phyloP scores from a whole-genome alignment of 2,329 filamentous ascomycete genomes.

The Sphaerulina vaccinii region DNA sequence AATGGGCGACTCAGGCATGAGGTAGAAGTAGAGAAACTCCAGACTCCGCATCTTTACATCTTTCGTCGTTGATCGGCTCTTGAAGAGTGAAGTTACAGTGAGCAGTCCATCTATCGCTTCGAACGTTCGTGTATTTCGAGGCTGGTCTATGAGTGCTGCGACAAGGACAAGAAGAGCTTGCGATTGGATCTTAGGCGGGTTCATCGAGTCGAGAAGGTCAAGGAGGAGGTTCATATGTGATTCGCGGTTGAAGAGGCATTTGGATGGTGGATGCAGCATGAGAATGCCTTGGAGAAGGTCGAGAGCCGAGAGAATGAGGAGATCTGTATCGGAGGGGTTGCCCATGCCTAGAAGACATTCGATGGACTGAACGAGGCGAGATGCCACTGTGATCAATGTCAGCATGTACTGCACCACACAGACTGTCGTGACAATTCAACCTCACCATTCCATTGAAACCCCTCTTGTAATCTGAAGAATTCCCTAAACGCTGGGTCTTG shows the following conservation, averaged over 20 bases:
- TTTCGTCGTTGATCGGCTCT: slow-evolving; percentile 76
- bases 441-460: slow-evolving; percentile 90
- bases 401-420: slow-evolving; percentile 6
- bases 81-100: slow-evolving; percentile 89
- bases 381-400: slow-evolving; percentile 58
- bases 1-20: slow-evolving; percentile 80
- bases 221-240: slow-evolving; percentile 96
- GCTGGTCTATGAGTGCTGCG: slow-evolving; percentile 80
- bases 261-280: slow-evolving; percentile 85
- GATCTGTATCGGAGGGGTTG: slow-evolving; percentile 77
- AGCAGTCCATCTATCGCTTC: slow-evolving; percentile 88
- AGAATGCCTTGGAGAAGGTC: slow-evolving; percentile 86
- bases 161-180: slow-evolving; percentile 87
- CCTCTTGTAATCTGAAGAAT: slow-evolving; percentile 95
- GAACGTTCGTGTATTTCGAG: slow-evolving; percentile 85
- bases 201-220: slow-evolving; percentile 85
- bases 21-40: slow-evolving; percentile 97
- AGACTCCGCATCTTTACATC: slow-evolving; percentile 95
- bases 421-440: not conserved
- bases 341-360: slow-evolving; percentile 82
- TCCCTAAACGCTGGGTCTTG: slow-evolving; percentile 88
- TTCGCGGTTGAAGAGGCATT: slow-evolving; percentile 81
- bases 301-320: slow-evolving; percentile 82
- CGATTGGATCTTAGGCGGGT: slow-evolving; percentile 88
- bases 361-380: slow-evolving; percentile 79